Base-by-base conservation (phyloP, 345 rosid genomes). In the Schrenkiella parvula region DNA sequence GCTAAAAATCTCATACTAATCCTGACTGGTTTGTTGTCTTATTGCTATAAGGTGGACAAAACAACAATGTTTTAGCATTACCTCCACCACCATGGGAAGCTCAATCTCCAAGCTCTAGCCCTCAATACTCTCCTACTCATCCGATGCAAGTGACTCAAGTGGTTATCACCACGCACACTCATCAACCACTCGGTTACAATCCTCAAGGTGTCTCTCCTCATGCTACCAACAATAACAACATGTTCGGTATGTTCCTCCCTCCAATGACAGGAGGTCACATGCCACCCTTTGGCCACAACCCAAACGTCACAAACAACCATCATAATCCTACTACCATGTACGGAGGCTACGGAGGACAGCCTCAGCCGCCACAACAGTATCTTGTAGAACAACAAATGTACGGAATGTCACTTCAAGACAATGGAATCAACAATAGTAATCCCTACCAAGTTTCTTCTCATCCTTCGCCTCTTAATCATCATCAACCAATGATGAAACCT, bases 31-130 rank as follows among this genome's bases (percentile, higher is more conserved):
- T 39, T 58, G 51, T 64, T 47, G 3, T 60, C 22, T 63, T 44
- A 6, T 66, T 23, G 9, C 17, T 48, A 0, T 13, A 46, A 76
- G 80, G 76, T 76, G 75, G 72, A 56, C 80, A 76, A 70, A 76
- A 64, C 80, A 70, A 63, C 72, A 61, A 75, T 62, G 76, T 63
- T 29, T 41, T 76, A 47, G 81, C 95, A 15, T 78, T 93, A 38
- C 97, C 98, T 34, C 95, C 92, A 11, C 97, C 98, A 37, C 98
- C 97, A 5, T 93, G 98, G 98, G 98, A 93, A 81, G 90, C 92
- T 75, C 95, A 84, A 66, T 74, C 89, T 58, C 86, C 83, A 35
- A 88, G 85, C 70, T 73, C 78, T 18, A 83, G 84, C 71, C 85
- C 84, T 19, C 84, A 75, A 38, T 15, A 80, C 71, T 56, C 76